Percentiles rank a stretch among this genome's conserved stretches.
Evolutionary conservation across 2,329 filamentous ascomycete species (phyloP).

Genomic region (Xenosphaeropsis pyriputrescens): DNA sequence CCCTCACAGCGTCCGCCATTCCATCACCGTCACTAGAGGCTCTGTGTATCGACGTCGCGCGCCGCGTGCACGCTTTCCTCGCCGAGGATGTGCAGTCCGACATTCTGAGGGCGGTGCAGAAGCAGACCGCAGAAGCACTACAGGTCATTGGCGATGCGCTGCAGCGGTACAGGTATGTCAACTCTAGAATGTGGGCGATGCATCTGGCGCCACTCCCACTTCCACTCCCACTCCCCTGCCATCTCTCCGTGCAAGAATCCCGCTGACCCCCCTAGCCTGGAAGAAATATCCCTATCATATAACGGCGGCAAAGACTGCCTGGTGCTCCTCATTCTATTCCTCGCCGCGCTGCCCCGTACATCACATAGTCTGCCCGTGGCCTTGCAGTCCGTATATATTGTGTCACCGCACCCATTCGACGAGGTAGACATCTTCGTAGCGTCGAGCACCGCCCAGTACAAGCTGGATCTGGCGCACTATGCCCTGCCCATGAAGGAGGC

Average conservation of each 20-base stretch:
- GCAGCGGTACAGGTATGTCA: constrained; percentile 53
- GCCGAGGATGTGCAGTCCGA: constrained; percentile 9
- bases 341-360: constrained; percentile 41
- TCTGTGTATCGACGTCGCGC: constrained; percentile 12
- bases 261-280: constrained; percentile 34
- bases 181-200: not conserved
- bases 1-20: constrained; percentile 1
- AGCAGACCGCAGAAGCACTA: constrained; percentile 59
- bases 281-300: constrained; percentile 79
- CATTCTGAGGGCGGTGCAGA: constrained; percentile 35
- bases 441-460: constrained; percentile 49
- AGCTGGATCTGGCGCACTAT: constrained; percentile 62
- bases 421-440: constrained; percentile 79
- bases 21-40: not conserved
- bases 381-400: constrained; percentile 79
- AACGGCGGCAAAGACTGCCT: constrained; percentile 98
- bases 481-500: constrained; percentile 67
- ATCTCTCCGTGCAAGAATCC: not conserved
- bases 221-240: not conserved
- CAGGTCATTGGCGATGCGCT: constrained; percentile 63
- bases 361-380: constrained; percentile 18
- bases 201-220: not conserved
- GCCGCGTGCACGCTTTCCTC: constrained; percentile 14
- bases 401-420: constrained; percentile 68
- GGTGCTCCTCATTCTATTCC: constrained; percentile 76